Evolutionary conservation across 2,329 filamentous ascomycete genomes (phyloP).

Genomic region (Aspergillus sp.): DNA sequence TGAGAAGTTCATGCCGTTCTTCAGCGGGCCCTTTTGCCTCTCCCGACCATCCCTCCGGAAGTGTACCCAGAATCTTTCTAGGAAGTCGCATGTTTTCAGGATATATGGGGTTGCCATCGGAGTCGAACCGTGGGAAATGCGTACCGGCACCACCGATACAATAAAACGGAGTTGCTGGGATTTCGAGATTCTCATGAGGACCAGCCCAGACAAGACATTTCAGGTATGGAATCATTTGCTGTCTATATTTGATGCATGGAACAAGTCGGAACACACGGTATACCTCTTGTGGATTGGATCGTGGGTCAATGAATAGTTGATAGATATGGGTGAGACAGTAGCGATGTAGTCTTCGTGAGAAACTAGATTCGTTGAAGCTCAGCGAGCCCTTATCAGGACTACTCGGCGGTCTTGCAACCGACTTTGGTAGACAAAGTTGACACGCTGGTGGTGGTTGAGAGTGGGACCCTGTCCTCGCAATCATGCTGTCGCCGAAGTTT

Average conservation of each 20-base stretch:
- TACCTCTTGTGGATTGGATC: constrained; percentile 49
- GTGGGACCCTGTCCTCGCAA: too few species aligned
- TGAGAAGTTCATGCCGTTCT: constrained; percentile 5
- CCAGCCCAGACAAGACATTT: constrained; percentile 35
- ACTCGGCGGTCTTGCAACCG: not conserved
- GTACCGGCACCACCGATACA: constrained; percentile 67
- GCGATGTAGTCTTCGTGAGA: constrained; percentile 69
- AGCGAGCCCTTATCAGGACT: constrained; percentile 44
- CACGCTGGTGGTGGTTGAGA: not conserved
- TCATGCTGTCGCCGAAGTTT: not conserved
- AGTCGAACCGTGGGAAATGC: constrained; percentile 52
- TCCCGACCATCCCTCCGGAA: not conserved
- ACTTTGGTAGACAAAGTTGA: not conserved
- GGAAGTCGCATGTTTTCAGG: constrained; percentile 25
- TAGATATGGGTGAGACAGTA: constrained; percentile 62
- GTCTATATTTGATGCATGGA: constrained; percentile 52
- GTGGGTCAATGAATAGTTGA: constrained; percentile 48
- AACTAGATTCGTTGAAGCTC: constrained; percentile 63
- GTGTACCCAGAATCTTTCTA: constrained; percentile 12
- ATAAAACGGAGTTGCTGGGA: constrained; percentile 61
- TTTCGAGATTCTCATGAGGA: constrained; percentile 51
- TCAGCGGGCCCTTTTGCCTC: not conserved
- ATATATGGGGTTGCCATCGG: constrained; percentile 32
- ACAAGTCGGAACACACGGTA: constrained; percentile 67
- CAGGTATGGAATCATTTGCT: constrained; percentile 41